Percentiles rank a stretch among this genome's conserved stretches.
Evolutionary conservation across 1,139 yeast genomes (phyloP).

Genomic region (Magnusiomyces tetraspermus): DNA sequence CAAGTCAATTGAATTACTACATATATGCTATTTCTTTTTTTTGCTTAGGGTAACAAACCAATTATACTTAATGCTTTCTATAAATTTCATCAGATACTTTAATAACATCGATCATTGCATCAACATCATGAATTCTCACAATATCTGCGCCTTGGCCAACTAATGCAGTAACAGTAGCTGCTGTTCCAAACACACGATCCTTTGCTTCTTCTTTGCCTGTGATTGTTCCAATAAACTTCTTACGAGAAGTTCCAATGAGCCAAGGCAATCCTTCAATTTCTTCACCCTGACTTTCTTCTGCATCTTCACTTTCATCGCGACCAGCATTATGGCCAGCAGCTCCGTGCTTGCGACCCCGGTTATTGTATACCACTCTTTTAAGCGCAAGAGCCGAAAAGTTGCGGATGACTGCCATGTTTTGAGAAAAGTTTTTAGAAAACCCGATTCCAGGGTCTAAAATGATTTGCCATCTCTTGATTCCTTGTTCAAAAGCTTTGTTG

Average conservation of each 20-base stretch:
- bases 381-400: slow-evolving; percentile 33
- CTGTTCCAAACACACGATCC: slow-evolving; percentile 66
- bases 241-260: slow-evolving; percentile 79
- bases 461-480: slow-evolving; percentile 82
- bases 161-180: slow-evolving; percentile 65
- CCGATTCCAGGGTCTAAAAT: slow-evolving; percentile 93
- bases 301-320: not conserved
- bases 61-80: slow-evolving; percentile 27
- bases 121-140: slow-evolving; percentile 82
- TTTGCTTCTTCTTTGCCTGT: slow-evolving; percentile 34
- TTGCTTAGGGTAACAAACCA: too few relatives aligned
- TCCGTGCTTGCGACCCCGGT: not conserved
- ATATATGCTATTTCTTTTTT: too few relatives aligned
- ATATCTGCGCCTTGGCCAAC: slow-evolving; percentile 69
- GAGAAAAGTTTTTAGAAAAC: slow-evolving; percentile 67
- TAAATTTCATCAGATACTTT: slow-evolving; percentile 73
- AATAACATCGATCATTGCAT: slow-evolving; percentile 53
- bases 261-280: slow-evolving; percentile 46
- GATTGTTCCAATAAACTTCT: slow-evolving; percentile 67
- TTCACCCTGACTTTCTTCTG: not conserved
- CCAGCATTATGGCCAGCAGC: not conserved
- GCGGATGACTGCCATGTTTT: slow-evolving; percentile 58
- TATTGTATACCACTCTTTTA: not conserved
- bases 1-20: too few relatives aligned
- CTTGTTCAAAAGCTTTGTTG: slow-evolving; percentile 46